Conservation (phyloP, 1,284 basidiomycete genomes). For the Violaceomyces palustris region DNA sequence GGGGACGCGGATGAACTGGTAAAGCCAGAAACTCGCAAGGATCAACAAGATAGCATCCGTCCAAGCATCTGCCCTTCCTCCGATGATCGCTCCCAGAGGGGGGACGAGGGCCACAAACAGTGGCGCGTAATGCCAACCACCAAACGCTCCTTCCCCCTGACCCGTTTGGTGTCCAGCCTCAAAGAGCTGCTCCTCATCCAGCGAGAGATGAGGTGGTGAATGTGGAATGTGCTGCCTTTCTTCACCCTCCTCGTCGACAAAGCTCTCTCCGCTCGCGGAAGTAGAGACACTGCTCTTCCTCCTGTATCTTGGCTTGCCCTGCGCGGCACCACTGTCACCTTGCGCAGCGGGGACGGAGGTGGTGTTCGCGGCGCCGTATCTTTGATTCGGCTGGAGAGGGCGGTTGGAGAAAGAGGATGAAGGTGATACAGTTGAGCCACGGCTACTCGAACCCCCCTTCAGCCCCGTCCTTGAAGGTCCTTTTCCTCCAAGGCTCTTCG, state of each 20-base stretch:
- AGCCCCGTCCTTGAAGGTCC: conserved; percentile 37
- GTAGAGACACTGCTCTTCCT: too few species aligned
- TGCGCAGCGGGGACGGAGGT: too few species aligned
- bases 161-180: conserved; percentile 62
- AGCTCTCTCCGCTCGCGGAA: too few species aligned
- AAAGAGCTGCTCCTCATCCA: conserved; percentile 57
- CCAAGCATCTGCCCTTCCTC: conserved; percentile 53
- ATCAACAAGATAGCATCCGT: conserved; percentile 53
- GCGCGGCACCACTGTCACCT: too few species aligned
- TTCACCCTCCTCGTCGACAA: too few species aligned
- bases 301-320: too few species aligned
- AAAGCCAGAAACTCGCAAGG: conserved; percentile 52
- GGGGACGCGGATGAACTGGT: conserved; percentile 39
- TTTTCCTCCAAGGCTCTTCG: conserved; percentile 3
- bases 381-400: too few species aligned
- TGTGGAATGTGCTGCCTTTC: too few species aligned
- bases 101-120: conserved; percentile 40
- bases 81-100: conserved; percentile 35
- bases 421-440: too few species aligned
- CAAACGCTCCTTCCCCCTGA: conserved; percentile 15
- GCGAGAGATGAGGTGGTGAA: conserved; percentile 63
- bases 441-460: too few species aligned
- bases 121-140: conserved; percentile 44
- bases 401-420: too few species aligned
- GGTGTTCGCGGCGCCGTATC: too few species aligned